phyloP scores from a whole-genome alignment of 208 protist genomes.

The Phytomonas francai region DNA sequence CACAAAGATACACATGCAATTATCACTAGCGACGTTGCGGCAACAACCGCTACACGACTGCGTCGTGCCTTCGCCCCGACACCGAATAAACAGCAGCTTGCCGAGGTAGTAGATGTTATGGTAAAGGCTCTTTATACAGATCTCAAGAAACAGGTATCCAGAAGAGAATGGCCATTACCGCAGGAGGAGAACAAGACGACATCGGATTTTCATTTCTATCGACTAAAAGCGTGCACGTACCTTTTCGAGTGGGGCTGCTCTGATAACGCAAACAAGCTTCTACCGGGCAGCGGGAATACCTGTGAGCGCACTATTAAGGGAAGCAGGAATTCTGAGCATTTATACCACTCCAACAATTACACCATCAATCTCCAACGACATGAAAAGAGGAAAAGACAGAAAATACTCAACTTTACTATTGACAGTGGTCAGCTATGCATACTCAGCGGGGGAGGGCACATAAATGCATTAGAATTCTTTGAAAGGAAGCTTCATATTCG shows the following conservation, averaged over 20 bases:
- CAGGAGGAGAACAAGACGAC: background rate
- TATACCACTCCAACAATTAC: background rate
- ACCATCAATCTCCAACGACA: background rate
- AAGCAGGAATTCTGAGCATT: background rate
- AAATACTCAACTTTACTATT: slow-evolving; percentile 47
- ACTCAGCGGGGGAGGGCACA: slow-evolving; percentile 50
- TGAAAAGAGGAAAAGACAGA: slow-evolving; percentile 1
- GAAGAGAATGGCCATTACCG: background rate
- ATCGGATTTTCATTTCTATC: background rate
- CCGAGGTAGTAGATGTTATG: slow-evolving; percentile 71
- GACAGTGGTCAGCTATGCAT: slow-evolving; percentile 51
- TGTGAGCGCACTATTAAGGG: background rate
- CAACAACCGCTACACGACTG: slow-evolving; percentile 29
- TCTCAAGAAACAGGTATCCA: slow-evolving; percentile 14
- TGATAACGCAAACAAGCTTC: background rate
- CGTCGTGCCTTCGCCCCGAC: slow-evolving; percentile 58
- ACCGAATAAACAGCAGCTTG: slow-evolving; percentile 36
- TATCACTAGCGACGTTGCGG: slow-evolving; percentile 10
- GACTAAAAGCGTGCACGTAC: background rate
- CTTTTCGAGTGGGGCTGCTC: background rate
- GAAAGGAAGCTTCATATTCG: slow-evolving; percentile 25
- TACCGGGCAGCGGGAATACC: background rate
- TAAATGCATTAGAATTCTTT: slow-evolving; percentile 68
- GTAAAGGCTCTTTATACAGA: slow-evolving; percentile 31
- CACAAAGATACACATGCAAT: background rate